Conservation (phyloP, 352 stramenopile genomes). For the Halophytophthora polymorphica region DNA sequence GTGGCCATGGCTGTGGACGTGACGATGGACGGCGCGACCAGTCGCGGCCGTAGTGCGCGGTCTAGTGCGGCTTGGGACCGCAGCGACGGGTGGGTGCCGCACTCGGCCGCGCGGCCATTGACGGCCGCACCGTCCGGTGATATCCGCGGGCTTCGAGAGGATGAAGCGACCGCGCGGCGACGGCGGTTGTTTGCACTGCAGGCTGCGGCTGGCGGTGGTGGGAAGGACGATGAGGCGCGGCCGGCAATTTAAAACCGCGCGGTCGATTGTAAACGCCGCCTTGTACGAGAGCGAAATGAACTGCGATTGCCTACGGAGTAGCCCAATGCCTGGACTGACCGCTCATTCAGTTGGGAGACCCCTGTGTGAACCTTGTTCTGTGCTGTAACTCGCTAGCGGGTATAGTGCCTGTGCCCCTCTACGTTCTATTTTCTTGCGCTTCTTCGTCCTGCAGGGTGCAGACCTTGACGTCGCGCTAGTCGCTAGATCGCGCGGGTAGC, state of each 20-base stretch:
- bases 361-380: not conserved
- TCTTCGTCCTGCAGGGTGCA: no score
- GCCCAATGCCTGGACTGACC: no score
- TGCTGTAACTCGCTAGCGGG: no score
- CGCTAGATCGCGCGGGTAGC: no score
- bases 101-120: slow-evolving; percentile 2
- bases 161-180: slow-evolving; percentile 16
- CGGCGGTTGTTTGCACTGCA: slow-evolving; percentile 27
- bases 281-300: slow-evolving; percentile 1
- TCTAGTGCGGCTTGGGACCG: slow-evolving; percentile 12
- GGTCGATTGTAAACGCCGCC: slow-evolving; percentile 11
- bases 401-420: no score
- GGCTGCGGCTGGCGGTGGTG: slow-evolving; percentile 16
- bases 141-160: slow-evolving; percentile 9
- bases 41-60: not conserved
- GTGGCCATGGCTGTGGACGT: slow-evolving; percentile 4
- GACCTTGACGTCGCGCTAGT: no score
- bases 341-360: no score
- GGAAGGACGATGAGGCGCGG: slow-evolving; percentile 55
- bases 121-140: not conserved
- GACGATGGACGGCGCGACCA: slow-evolving; percentile 5
- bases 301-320: slow-evolving; percentile 1
- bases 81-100: slow-evolving; percentile 10
- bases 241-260: slow-evolving; percentile 28
- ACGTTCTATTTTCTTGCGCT: no score